These are phyloP conservation scores for Podospora conica DNA, from an alignment of 495 filamentous ascomycete genomes.

Conservation along the genomic window DNA sequence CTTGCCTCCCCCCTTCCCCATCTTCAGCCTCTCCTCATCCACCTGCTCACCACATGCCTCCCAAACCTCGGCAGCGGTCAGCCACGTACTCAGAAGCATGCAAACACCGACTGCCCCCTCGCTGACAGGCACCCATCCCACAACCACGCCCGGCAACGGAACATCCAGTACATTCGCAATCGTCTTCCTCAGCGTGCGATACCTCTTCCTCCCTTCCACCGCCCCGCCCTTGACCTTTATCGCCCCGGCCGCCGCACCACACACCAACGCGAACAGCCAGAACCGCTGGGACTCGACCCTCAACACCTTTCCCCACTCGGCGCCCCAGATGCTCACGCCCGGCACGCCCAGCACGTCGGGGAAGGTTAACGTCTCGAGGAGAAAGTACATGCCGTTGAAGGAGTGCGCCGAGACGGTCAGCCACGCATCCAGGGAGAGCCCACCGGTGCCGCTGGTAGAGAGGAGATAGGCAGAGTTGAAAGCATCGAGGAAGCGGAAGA, in stretches of 20 bases:
- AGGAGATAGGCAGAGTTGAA: conserved; percentile 44
- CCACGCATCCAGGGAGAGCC: conserved; percentile 17
- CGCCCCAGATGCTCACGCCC: conserved; percentile 35
- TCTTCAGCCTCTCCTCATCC: neutral
- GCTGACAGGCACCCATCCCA: conserved; percentile 48
- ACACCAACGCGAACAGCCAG: conserved; percentile 55
- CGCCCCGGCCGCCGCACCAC: conserved; percentile 22
- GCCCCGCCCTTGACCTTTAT: conserved; percentile 4
- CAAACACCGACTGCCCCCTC: conserved; percentile 43
- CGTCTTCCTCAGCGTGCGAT: conserved; percentile 22
- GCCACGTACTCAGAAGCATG: conserved; percentile 52
- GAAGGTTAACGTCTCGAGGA: conserved; percentile 40
- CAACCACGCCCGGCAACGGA: conserved; percentile 45
- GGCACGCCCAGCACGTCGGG: conserved; percentile 42
- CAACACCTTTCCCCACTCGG: conserved; percentile 18
- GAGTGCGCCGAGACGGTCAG: conserved; percentile 34
- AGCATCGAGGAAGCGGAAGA: conserved; percentile 58
- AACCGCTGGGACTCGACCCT: conserved; percentile 55
- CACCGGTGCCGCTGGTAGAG: neutral
- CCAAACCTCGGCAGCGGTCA: conserved; percentile 56
- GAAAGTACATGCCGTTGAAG: conserved; percentile 44
- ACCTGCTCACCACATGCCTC: conserved; percentile 38
- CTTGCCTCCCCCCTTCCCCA: neutral
- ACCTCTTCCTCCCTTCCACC: neutral
- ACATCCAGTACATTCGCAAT: conserved; percentile 53